These are phyloP conservation scores for Lachnum nothofagi DNA, from an alignment of 2,329 filamentous ascomycete species.

Conservation along the genomic window DNA sequence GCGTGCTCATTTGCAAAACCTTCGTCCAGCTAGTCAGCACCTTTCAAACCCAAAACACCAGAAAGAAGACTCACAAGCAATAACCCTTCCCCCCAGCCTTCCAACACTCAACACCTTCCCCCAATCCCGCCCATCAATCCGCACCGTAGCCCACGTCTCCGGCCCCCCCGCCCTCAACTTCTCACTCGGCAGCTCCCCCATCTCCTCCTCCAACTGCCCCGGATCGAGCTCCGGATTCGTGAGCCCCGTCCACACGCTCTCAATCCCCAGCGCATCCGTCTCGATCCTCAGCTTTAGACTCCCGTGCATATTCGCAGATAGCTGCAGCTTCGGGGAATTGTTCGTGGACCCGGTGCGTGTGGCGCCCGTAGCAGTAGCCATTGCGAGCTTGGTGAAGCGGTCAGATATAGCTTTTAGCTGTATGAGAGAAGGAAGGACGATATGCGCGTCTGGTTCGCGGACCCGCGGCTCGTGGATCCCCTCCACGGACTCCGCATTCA, in stretches of 20 bases:
- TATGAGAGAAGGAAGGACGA: constrained; percentile 77
- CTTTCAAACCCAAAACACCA: constrained; percentile 18
- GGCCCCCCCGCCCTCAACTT: constrained; percentile 71
- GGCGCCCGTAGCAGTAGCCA: constrained; percentile 36
- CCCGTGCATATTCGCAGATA: constrained; percentile 93
- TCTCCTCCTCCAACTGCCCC: constrained; percentile 57
- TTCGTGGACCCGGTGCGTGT: constrained; percentile 21
- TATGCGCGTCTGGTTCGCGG: constrained; percentile 88
- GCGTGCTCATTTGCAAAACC: constrained; percentile 74
- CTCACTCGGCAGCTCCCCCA: constrained; percentile 78
- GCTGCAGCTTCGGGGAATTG: constrained; percentile 64
- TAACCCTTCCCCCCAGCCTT: constrained; percentile 79
- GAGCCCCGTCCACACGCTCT: constrained; percentile 78
- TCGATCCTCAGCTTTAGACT: constrained; percentile 72
- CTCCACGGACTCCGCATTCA: constrained; percentile 78
- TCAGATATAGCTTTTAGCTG: constrained; percentile 93
- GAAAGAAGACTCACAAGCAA: constrained; percentile 62
- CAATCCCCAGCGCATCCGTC: constrained; percentile 80
- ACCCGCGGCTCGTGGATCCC: constrained; percentile 89
- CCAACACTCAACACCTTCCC: constrained; percentile 89
- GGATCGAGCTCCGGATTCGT: constrained; percentile 85
- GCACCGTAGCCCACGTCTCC: constrained; percentile 80
- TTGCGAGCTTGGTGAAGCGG: constrained; percentile 83
- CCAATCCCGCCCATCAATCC: constrained; percentile 93
- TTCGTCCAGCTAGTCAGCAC: constrained; percentile 24